These are phyloP conservation scores for Agaricus sinodeliciosus DNA, from an alignment of 768 basidiomycete genomes.

Conservation along the genomic window DNA sequence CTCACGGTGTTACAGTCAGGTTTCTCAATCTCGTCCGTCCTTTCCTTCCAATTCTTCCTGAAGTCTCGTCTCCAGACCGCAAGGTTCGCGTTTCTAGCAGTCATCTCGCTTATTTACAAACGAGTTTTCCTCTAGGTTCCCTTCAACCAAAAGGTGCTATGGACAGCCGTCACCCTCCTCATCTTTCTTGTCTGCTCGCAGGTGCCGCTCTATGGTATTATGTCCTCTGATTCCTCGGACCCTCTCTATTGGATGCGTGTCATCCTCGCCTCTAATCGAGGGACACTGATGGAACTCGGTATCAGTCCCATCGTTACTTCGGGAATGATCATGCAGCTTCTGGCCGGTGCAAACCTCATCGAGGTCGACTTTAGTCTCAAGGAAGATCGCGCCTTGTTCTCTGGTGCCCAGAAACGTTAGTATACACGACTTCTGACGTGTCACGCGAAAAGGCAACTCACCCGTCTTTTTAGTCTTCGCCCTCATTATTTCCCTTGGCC, in stretches of 20 bases:
- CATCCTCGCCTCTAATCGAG: constrained; percentile 96
- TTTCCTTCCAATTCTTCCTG: constrained; percentile 93
- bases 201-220: constrained; percentile 98
- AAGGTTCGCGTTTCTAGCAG: constrained; percentile 48
- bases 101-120: neutral
- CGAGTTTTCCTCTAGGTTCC: constrained; percentile 57
- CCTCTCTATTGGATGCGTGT: constrained; percentile 99
- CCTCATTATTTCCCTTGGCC: constrained; percentile 92
- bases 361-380: constrained; percentile 97
- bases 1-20: constrained; percentile 55
- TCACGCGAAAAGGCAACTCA: constrained; percentile 1
- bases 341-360: constrained; percentile 95
- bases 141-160: constrained; percentile 97
- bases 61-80: constrained; percentile 96
- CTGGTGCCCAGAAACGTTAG: constrained; percentile 95
- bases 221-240: constrained; percentile 98
- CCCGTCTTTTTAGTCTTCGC: constrained; percentile 70
- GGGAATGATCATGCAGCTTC: constrained; percentile 99
- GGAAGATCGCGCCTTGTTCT: constrained; percentile 93
- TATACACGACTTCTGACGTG: constrained; percentile 12
- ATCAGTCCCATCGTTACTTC: constrained; percentile 97
- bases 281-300: constrained; percentile 98
- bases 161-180: constrained; percentile 98
- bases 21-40: constrained; percentile 98
- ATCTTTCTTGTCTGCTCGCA: constrained; percentile 99